Percentiles rank a stretch among this genome's conserved stretches.
phyloP scores from a whole-genome alignment of 176 grass and related monocot genomes.

The Avena insularis region DNA sequence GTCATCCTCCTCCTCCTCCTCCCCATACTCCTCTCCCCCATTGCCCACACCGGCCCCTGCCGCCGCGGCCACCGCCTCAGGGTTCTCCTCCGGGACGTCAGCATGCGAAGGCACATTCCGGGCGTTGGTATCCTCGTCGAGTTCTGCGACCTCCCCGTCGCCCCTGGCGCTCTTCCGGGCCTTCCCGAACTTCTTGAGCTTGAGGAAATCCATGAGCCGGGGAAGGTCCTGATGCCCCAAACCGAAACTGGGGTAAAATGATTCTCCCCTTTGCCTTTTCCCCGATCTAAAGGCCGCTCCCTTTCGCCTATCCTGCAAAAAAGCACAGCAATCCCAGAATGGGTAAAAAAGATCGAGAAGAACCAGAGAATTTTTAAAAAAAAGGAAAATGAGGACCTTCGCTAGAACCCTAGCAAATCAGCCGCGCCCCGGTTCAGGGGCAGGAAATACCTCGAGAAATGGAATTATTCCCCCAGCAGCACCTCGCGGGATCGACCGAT shows the following conservation, averaged over 20 bases:
- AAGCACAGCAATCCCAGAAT: neutral
- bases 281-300: slow-evolving; percentile 25
- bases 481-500: neutral
- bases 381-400: neutral
- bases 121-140: slow-evolving; percentile 1
- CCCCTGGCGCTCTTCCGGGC: slow-evolving; percentile 41
- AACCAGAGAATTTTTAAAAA: neutral
- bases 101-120: slow-evolving; percentile 31
- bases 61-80: neutral
- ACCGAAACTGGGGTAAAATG: neutral
- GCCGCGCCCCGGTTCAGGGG: neutral
- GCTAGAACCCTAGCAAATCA: slow-evolving; percentile 20
- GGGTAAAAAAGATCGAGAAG: neutral
- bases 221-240: slow-evolving; percentile 1
- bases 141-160: slow-evolving; percentile 30
- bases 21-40: slow-evolving; percentile 18
- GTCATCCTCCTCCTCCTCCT: slow-evolving; percentile 64
- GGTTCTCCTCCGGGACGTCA: slow-evolving; percentile 36
- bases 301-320: slow-evolving; percentile 43
- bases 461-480: neutral
- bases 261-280: neutral
- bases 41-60: slow-evolving; percentile 11
- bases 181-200: slow-evolving; percentile 66
- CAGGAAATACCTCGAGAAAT: slow-evolving; percentile 16
- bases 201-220: slow-evolving; percentile 88